A percentile compares a stretch with the other conserved stretches of the same genome.
Evolutionary conservation across 371 early-diverging fungal genomes (phyloP).

Genomic region (Apophysomyces variabilis): DNA sequence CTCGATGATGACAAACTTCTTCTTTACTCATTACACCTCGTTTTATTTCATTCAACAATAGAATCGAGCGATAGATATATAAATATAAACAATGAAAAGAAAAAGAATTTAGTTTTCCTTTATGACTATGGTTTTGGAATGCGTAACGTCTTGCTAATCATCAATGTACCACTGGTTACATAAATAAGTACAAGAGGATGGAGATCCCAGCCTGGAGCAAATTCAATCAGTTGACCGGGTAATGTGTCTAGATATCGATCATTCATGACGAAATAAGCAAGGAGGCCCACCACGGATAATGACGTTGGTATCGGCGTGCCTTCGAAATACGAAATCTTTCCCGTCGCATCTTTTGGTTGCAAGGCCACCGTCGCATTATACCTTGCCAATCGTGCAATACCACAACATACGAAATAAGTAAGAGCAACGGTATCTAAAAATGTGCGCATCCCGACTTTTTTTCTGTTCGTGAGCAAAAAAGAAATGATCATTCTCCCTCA

Average conservation of each 20-base stretch:
- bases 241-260: conserved; percentile 58
- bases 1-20: no score
- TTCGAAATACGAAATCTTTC: conserved; percentile 86
- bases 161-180: conserved; percentile 77
- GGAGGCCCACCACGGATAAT: conserved; percentile 65
- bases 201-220: conserved; percentile 56
- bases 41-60: not conserved
- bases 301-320: conserved; percentile 92
- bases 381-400: conserved; percentile 86
- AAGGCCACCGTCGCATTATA: conserved; percentile 89
- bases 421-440: conserved; percentile 77
- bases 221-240: conserved; percentile 48
- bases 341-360: conserved; percentile 74
- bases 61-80: conserved; percentile 7
- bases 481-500: not conserved
- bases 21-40: not conserved
- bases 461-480: not conserved
- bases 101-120: not conserved
- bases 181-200: conserved; percentile 83
- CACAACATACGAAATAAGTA: conserved; percentile 88
- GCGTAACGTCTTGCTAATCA: conserved; percentile 77
- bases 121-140: conserved; percentile 63
- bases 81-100: conserved; percentile 5
- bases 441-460: conserved; percentile 78
- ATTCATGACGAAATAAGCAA: conserved; percentile 69